Conservation (phyloP, 129 eudicot genomes). For the Centaurea solstitialis region DNA sequence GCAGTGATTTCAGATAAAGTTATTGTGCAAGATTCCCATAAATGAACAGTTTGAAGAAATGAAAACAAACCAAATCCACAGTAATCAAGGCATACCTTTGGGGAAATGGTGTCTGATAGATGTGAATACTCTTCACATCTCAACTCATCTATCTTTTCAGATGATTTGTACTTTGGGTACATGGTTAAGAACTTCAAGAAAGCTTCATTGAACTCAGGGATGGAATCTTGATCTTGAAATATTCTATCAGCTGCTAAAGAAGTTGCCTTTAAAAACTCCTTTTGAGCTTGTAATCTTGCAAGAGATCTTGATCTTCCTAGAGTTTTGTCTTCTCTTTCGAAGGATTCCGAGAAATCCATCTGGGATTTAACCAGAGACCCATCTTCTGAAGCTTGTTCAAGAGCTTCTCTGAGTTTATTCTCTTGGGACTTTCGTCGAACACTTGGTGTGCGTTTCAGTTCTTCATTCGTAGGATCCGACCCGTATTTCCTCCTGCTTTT, state of each 20-base stretch:
- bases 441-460: conserved; percentile 23
- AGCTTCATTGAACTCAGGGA: conserved; percentile 39
- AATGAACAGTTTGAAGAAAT: conserved; percentile 39
- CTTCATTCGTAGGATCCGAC: conserved; percentile 24
- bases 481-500: conserved; percentile 40
- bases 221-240: conserved; percentile 31
- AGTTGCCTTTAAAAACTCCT: conserved; percentile 42
- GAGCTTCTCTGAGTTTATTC: conserved; percentile 44
- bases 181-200: conserved; percentile 38
- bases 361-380: conserved; percentile 41
- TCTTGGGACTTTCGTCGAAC: conserved; percentile 36
- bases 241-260: conserved; percentile 42
- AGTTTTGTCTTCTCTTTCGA: conserved; percentile 33
- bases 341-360: conserved; percentile 34
- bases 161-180: conserved; percentile 42
- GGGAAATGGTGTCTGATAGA: conserved; percentile 22
- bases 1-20: conserved; percentile 44
- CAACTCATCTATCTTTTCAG: conserved; percentile 35
- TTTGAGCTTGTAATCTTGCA: conserved; percentile 47
- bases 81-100: conserved; percentile 50
- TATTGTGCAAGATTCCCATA: conserved; percentile 33
- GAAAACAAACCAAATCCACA: conserved; percentile 50
- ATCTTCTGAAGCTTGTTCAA: conserved; percentile 50
- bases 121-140: conserved; percentile 35
- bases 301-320: conserved; percentile 51